Percentiles rank a stretch among this genome's conserved stretches.
These are phyloP conservation scores for Corallochytrium limacisporum DNA, from an alignment of 78 protist genomes.

Conservation along the genomic window DNA sequence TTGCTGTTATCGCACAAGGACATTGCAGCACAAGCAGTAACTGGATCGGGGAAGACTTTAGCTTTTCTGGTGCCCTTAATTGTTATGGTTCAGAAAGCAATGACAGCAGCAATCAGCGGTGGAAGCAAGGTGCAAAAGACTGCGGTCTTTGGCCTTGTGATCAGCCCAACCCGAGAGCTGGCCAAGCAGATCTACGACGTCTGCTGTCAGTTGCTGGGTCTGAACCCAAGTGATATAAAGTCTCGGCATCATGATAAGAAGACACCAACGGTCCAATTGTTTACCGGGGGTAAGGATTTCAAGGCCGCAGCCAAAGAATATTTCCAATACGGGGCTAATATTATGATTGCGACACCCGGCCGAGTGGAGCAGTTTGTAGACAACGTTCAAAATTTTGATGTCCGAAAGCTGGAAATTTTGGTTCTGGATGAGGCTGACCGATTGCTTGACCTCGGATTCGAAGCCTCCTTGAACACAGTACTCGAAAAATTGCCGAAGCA, in stretches of 20 bases:
- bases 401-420: slow-evolving; percentile 63
- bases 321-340: slow-evolving; percentile 79
- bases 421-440: slow-evolving; percentile 97
- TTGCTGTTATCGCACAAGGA: slow-evolving; percentile 33
- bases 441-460: slow-evolving; percentile 31
- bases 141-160: slow-evolving; percentile 64
- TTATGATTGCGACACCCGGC: slow-evolving; percentile 97
- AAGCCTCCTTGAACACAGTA: slow-evolving; percentile 3
- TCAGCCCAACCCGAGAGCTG: slow-evolving; percentile 82
- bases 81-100: slow-evolving; percentile 64
- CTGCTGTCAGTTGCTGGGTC: slow-evolving; percentile 83
- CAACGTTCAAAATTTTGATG: slow-evolving; percentile 58
- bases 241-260: too few species aligned
- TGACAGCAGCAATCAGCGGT: too few species aligned
- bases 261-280: too few species aligned
- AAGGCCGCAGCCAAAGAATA: not conserved
- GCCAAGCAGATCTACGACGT: slow-evolving; percentile 81
- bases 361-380: slow-evolving; percentile 88
- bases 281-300: too few species aligned
- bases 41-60: slow-evolving; percentile 90
- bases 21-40: slow-evolving; percentile 35
- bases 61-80: slow-evolving; percentile 87
- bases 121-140: slow-evolving; percentile 9
- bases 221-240: too few species aligned
- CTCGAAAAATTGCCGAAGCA: slow-evolving; percentile 37